phyloP scores from a whole-genome alignment of 2,329 filamentous ascomycete genomes.

The Metarhizium humberi region DNA sequence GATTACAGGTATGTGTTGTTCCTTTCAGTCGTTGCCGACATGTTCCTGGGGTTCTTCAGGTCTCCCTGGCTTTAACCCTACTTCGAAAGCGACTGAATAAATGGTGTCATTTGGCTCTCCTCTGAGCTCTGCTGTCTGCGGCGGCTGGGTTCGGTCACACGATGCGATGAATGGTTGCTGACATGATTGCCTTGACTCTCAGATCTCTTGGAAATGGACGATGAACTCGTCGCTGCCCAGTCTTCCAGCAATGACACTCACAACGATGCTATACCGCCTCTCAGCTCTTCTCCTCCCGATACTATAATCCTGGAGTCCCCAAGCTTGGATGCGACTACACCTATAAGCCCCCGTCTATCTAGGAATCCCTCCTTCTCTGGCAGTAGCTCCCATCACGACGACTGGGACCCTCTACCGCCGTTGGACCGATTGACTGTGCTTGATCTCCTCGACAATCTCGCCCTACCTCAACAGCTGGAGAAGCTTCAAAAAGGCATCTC shows the following conservation, averaged over 20 bases:
- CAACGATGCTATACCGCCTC: constrained; percentile 27
- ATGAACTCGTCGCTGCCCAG: background rate
- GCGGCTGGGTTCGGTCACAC: too few species aligned
- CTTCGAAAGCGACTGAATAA: background rate
- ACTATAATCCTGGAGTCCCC: constrained; percentile 38
- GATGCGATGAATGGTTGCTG: background rate
- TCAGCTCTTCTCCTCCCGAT: constrained; percentile 33
- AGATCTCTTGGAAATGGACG: constrained; percentile 2
- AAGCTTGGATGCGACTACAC: constrained; percentile 34
- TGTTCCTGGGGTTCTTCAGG: too few species aligned
- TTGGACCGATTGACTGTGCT: constrained; percentile 85
- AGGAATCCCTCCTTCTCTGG: constrained; percentile 75
- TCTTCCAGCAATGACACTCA: constrained; percentile 17
- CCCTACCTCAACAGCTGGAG: constrained; percentile 81
- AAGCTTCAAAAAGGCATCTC: constrained; percentile 78
- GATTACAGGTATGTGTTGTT: background rate
- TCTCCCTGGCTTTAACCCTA: background rate
- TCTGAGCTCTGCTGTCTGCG: too few species aligned
- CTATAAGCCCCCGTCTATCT: constrained; percentile 52
- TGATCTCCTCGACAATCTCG: constrained; percentile 89
- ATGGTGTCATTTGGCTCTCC: too few species aligned
- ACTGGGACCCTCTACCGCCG: constrained; percentile 79
- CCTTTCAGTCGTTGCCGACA: background rate
- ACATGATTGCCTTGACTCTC: background rate
- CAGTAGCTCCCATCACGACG: constrained; percentile 77